Conservation (phyloP, 306 rosid species). For the Citrullus mucosospermus region DNA sequence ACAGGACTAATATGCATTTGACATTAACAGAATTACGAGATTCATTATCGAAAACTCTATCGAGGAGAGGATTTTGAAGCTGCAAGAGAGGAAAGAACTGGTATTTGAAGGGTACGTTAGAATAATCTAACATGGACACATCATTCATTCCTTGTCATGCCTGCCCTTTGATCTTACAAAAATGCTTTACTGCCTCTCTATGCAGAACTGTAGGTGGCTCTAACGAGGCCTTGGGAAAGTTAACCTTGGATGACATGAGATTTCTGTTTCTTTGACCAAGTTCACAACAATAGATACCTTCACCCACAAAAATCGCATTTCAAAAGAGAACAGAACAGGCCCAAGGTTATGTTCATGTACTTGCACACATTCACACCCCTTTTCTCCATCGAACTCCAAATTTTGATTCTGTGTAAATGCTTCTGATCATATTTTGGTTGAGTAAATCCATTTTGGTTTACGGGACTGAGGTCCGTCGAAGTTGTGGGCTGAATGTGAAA, state of each 20-base stretch:
- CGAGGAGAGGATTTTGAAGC: conserved; percentile 88
- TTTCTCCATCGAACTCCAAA: neutral
- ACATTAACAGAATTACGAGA: conserved; percentile 51
- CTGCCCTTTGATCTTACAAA: neutral
- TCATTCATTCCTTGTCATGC: neutral
- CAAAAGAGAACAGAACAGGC: neutral
- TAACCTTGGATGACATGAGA: conserved; percentile 57
- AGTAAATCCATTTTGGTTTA: neutral
- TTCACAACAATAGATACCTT: neutral
- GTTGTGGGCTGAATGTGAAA: neutral
- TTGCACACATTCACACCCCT: neutral
- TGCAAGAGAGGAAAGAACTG: conserved; percentile 83
- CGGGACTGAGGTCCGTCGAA: neutral
- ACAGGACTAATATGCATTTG: neutral
- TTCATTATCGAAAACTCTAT: conserved; percentile 77
- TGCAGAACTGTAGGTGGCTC: conserved; percentile 72
- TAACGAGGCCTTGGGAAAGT: conserved; percentile 61
- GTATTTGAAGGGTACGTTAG: conserved; percentile 77
- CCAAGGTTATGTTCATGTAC: neutral
- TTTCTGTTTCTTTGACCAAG: conserved; percentile 34
- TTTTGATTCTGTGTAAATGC: neutral
- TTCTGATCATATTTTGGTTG: neutral
- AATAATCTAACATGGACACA: neutral
- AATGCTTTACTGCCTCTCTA: neutral
- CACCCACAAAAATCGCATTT: neutral